phyloP scores from a whole-genome alignment of 176 grass and related monocot genomes.

The Stipa capillata region DNA sequence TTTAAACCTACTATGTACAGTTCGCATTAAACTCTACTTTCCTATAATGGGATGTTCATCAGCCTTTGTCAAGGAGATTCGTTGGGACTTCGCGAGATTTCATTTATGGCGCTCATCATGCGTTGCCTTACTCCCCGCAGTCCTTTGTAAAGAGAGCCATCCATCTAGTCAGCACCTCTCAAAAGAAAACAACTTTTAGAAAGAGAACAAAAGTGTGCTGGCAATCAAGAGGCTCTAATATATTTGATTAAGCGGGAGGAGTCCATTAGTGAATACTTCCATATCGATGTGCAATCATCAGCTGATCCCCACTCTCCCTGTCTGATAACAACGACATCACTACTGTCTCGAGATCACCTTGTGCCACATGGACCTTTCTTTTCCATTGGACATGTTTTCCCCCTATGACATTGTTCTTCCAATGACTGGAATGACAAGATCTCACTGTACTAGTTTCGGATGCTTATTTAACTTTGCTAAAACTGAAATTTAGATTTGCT shows the following conservation, averaged over 20 bases:
- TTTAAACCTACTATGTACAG: background rate
- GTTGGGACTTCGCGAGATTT: too few species aligned
- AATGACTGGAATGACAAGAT: background rate
- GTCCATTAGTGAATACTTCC: background rate
- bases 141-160: background rate
- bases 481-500: background rate
- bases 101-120: background rate
- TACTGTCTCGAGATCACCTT: background rate
- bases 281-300: background rate
- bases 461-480: background rate
- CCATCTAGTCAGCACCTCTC: background rate
- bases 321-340: background rate
- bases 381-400: background rate
- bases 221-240: background rate
- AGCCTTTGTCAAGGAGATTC: too few species aligned
- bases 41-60: too few species aligned
- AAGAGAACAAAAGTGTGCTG: background rate
- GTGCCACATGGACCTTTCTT: background rate
- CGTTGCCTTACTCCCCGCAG: background rate
- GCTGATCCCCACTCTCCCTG: background rate
- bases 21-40: too few species aligned
- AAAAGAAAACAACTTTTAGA: background rate
- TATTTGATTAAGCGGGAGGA: background rate
- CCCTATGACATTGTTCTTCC: background rate
- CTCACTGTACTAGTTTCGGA: background rate